Conservation (phyloP, 2,329 filamentous ascomycete genomes). For the Colletotrichum chlorophyti region DNA sequence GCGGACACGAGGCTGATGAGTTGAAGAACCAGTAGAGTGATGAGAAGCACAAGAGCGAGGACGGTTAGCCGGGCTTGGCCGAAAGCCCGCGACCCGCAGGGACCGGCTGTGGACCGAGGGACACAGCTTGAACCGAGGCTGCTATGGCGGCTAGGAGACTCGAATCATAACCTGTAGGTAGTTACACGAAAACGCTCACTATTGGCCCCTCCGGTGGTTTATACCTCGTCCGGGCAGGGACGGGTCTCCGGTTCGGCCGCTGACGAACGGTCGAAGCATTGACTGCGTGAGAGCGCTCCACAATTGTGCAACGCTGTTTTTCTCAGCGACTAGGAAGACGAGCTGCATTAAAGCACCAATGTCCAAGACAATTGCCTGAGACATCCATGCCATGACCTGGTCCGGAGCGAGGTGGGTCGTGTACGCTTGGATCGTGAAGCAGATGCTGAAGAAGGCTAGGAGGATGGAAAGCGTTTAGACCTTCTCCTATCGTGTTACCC, state of each 20-base stretch:
- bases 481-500: slow-evolving; percentile 28
- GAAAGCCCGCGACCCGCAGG: slow-evolving; percentile 13
- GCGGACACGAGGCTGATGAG: slow-evolving; percentile 25
- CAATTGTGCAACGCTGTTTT: slow-evolving; percentile 13
- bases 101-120: neutral
- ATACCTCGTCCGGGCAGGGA: neutral
- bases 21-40: slow-evolving; percentile 18
- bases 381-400: slow-evolving; percentile 29
- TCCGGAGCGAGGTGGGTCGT: slow-evolving; percentile 24
- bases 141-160: neutral
- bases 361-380: slow-evolving; percentile 27
- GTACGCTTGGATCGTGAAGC: slow-evolving; percentile 26
- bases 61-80: slow-evolving; percentile 23
- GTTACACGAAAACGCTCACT: neutral
- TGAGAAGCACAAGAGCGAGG: slow-evolving; percentile 19
- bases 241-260: too few species aligned
- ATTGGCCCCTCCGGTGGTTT: too few species aligned
- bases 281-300: slow-evolving; percentile 17
- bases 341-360: slow-evolving; percentile 31
- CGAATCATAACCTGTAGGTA: neutral
- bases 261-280: neutral
- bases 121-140: neutral
- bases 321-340: slow-evolving; percentile 20
- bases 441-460: slow-evolving; percentile 26
- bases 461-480: slow-evolving; percentile 28